Percentiles rank a stretch among this genome's conserved stretches.
Conservation (phyloP, 1,284 basidiomycete species). For the Boletus semigastroideus region DNA sequence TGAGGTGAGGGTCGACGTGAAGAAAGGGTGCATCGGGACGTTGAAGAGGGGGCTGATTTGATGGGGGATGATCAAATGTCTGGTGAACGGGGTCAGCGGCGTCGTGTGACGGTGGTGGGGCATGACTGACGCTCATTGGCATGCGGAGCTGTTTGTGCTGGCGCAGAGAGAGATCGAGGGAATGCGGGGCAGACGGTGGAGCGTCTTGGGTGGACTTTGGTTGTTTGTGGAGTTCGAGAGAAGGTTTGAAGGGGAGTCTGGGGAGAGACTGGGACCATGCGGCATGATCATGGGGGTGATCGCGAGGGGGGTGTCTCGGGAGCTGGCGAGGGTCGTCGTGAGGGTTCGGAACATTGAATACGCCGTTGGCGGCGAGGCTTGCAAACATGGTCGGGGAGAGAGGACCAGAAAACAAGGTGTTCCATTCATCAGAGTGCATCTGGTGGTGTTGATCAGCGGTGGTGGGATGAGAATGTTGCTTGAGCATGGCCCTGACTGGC, state of each 20-base stretch:
- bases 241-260: slow-evolving; percentile 19
- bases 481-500: slow-evolving; percentile 7
- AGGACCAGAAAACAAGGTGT: slow-evolving; percentile 53
- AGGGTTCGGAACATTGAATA: slow-evolving; percentile 37
- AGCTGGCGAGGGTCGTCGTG: slow-evolving; percentile 17
- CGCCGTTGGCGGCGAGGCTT: slow-evolving; percentile 57
- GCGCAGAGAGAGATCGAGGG: slow-evolving; percentile 9
- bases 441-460: slow-evolving; percentile 8
- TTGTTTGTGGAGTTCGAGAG: slow-evolving; percentile 10
- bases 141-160: slow-evolving; percentile 19
- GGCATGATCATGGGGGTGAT: slow-evolving; percentile 26
- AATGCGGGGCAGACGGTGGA: neutral
- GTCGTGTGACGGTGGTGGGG: neutral
- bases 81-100: slow-evolving; percentile 12
- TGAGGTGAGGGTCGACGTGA: slow-evolving; percentile 21
- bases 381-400: slow-evolving; percentile 58
- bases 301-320: slow-evolving; percentile 12
- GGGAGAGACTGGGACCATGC: slow-evolving; percentile 21
- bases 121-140: slow-evolving; percentile 15
- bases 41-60: slow-evolving; percentile 13
- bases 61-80: slow-evolving; percentile 21
- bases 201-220: slow-evolving; percentile 10
- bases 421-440: slow-evolving; percentile 50
- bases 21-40: slow-evolving; percentile 16
- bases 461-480: neutral